Evolutionary conservation across 2,329 filamentous ascomycete genomes (phyloP).

Genomic region (Colletotrichum gigasporum): DNA sequence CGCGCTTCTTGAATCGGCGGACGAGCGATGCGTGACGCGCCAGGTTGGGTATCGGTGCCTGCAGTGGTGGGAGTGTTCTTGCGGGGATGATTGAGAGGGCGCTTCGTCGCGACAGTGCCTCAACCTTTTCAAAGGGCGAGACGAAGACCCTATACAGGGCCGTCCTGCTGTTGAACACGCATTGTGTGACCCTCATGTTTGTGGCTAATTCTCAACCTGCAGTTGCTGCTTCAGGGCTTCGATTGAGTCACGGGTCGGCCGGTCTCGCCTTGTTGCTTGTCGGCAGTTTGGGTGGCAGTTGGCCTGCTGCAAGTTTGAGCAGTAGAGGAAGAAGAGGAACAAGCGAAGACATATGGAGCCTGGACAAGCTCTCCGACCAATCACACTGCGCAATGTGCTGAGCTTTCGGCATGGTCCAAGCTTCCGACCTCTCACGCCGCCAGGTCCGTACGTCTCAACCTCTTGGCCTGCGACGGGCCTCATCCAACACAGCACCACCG

Average conservation of each 20-base stretch:
- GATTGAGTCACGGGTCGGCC: not conserved
- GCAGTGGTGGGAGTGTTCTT: not conserved
- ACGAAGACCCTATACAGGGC: conserved; percentile 59
- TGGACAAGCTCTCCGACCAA: conserved; percentile 12
- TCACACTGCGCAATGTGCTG: conserved; percentile 12
- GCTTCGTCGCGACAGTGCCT: conserved; percentile 37
- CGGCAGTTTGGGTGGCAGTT: not conserved
- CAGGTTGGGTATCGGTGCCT: not conserved
- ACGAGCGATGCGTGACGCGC: conserved; percentile 14
- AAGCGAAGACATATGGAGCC: not conserved
- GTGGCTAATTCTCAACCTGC: not conserved
- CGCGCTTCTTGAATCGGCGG: conserved; percentile 8
- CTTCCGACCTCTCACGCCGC: conserved; percentile 7
- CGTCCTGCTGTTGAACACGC: conserved; percentile 53
- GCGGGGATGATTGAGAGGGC: conserved; percentile 11
- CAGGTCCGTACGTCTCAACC: not conserved
- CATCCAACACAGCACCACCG: not conserved
- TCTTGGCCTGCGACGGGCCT: not conserved
- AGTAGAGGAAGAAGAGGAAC: not conserved
- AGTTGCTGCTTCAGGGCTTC: not conserved
- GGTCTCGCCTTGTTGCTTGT: not conserved
- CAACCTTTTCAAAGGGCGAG: conserved; percentile 42
- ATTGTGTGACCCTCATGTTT: conserved; percentile 50
- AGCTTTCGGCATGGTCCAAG: conserved; percentile 29
- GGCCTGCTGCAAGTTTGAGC: not conserved